phyloP scores from a whole-genome alignment of 1,284 basidiomycete species.

The Sporisorium graminicola region DNA sequence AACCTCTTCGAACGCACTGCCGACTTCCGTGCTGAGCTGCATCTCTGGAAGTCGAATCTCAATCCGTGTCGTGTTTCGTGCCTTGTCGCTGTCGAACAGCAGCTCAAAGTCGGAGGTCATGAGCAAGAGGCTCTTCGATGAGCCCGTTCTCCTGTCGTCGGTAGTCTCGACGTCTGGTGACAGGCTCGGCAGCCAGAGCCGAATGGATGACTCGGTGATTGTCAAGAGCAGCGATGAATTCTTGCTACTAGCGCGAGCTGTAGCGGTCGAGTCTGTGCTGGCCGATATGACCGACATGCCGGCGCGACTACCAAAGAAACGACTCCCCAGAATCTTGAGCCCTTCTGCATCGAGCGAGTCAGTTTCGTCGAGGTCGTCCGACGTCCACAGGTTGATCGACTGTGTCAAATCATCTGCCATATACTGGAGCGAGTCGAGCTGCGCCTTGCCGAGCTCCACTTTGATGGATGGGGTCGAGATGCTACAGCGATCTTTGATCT shows the following conservation, averaged over 20 bases:
- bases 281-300: slow-evolving; percentile 48
- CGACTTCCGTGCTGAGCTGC: slow-evolving; percentile 26
- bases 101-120: slow-evolving; percentile 30
- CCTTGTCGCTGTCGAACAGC: slow-evolving; percentile 42
- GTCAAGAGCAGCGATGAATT: slow-evolving; percentile 29
- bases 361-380: slow-evolving; percentile 26
- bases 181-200: slow-evolving; percentile 28
- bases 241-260: slow-evolving; percentile 22
- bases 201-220: slow-evolving; percentile 38
- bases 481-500: slow-evolving; percentile 30
- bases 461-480: slow-evolving; percentile 36
- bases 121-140: slow-evolving; percentile 33
- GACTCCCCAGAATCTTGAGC: slow-evolving; percentile 54
- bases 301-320: slow-evolving; percentile 56
- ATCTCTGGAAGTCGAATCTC: slow-evolving; percentile 35
- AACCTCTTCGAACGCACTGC: slow-evolving; percentile 6
- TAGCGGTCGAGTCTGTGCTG: slow-evolving; percentile 50
- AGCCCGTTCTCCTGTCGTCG: not conserved
- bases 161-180: not conserved
- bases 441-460: slow-evolving; percentile 39
- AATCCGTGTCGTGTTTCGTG: slow-evolving; percentile 30
- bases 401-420: slow-evolving; percentile 57
- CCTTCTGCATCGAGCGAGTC: slow-evolving; percentile 40
- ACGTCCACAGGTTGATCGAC: slow-evolving; percentile 40
- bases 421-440: slow-evolving; percentile 59